phyloP scores from a whole-genome alignment of 2,329 filamentous ascomycete genomes.

The Monosporascus sp. region DNA sequence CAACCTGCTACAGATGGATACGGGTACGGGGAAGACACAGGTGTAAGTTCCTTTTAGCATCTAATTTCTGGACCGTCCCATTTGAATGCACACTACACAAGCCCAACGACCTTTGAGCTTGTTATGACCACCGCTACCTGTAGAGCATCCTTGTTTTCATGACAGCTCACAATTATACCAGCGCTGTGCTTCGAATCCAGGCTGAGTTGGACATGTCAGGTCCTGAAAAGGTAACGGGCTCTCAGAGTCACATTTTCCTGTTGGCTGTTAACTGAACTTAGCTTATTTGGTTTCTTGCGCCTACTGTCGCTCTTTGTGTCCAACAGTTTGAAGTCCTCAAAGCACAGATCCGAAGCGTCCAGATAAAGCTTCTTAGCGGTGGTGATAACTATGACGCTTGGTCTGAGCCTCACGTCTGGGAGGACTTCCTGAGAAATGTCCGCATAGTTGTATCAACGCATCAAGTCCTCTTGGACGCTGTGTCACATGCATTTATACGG shows the following conservation, averaged over 20 bases:
- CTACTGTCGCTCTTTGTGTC: slow-evolving; percentile 61
- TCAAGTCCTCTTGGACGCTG: slow-evolving; percentile 68
- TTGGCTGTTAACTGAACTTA: slow-evolving; percentile 22
- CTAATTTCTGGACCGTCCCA: too few species aligned
- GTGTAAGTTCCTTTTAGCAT: slow-evolving; percentile 47
- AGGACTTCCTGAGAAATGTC: slow-evolving; percentile 57
- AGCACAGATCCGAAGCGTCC: slow-evolving; percentile 54
- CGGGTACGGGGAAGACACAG: slow-evolving; percentile 73
- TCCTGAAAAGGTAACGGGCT: slow-evolving; percentile 45
- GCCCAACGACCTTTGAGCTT: too few species aligned
- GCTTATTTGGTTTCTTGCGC: slow-evolving; percentile 70
- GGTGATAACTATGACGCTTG: slow-evolving; percentile 68
- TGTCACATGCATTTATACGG: slow-evolving; percentile 68
- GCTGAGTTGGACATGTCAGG: slow-evolving; percentile 54
- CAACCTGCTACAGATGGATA: slow-evolving; percentile 57
- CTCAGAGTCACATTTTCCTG: not conserved
- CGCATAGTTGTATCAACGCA: slow-evolving; percentile 75
- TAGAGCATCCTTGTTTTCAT: not conserved
- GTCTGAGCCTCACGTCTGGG: slow-evolving; percentile 64
- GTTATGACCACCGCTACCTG: too few species aligned
- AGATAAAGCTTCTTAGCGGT: slow-evolving; percentile 61
- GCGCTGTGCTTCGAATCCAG: slow-evolving; percentile 63
- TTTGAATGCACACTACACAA: too few species aligned
- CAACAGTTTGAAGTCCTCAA: slow-evolving; percentile 62
- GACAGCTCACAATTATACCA: slow-evolving; percentile 28